Percentiles rank a stretch among this genome's conserved stretches.
phyloP scores from a whole-genome alignment of 345 rosid species.

The Euphorbia peplus region DNA sequence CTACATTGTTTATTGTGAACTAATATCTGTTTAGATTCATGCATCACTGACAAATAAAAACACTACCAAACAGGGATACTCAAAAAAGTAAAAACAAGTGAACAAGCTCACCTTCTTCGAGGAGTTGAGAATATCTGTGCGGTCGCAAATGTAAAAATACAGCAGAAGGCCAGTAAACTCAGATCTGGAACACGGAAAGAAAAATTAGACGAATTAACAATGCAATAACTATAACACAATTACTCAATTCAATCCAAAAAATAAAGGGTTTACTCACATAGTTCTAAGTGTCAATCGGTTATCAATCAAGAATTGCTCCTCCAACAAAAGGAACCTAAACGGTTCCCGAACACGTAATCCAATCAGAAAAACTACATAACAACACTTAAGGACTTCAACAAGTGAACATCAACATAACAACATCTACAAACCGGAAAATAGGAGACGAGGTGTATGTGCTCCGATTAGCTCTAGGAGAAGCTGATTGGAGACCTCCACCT shows the following conservation, averaged over 20 bases:
- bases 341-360: not conserved
- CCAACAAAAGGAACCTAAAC: constrained; percentile 73
- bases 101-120: constrained; percentile 63
- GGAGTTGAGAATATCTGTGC: constrained; percentile 74
- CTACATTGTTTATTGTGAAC: not conserved
- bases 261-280: constrained; percentile 47
- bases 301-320: constrained; percentile 80
- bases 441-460: constrained; percentile 45
- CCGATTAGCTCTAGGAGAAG: constrained; percentile 64
- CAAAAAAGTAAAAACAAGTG: constrained; percentile 2
- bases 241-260: constrained; percentile 2
- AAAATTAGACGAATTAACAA: not conserved
- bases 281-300: constrained; percentile 81
- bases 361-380: not conserved
- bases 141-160: constrained; percentile 81
- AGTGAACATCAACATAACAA: constrained; percentile 4
- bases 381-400: not conserved
- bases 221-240: not conserved
- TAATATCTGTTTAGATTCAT: constrained; percentile 1
- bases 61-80: not conserved
- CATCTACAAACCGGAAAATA: constrained; percentile 53
- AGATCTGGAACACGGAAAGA: constrained; percentile 49
- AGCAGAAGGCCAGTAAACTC: constrained; percentile 64
- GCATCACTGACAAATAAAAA: not conserved
- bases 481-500: constrained; percentile 77